Evolutionary conservation across 345 rosid species (phyloP).

Genomic region (Syzygium aromaticum): DNA sequence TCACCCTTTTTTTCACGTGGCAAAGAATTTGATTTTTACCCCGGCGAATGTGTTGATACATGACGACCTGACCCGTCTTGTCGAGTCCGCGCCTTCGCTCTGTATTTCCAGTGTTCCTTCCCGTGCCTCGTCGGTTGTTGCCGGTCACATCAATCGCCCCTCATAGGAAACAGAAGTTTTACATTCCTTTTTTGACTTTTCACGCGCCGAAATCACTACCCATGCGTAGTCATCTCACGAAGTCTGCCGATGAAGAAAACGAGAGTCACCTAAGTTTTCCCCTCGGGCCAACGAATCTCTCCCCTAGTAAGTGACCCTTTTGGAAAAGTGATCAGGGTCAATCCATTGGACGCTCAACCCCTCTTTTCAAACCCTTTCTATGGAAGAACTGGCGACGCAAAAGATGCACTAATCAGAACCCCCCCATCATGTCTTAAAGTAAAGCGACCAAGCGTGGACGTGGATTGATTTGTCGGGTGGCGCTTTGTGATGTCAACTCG

Average conservation of each 20-base stretch:
- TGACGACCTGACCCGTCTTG: not conserved
- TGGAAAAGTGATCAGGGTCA: not conserved
- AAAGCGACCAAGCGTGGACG: too few relatives aligned
- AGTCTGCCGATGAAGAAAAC: not conserved
- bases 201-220: too few relatives aligned
- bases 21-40: not conserved
- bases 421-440: not conserved
- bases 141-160: not conserved
- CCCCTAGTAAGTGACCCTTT: not conserved
- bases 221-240: not conserved
- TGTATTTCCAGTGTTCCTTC: not conserved
- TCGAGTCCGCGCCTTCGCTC: rapidly evolving
- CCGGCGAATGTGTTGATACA: too few relatives aligned
- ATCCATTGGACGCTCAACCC: not conserved
- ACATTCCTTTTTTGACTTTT: too few relatives aligned
- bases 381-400: not conserved
- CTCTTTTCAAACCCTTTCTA: not conserved
- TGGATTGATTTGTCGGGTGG: not conserved
- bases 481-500: not conserved
- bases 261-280: not conserved
- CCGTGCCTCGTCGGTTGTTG: rapidly evolving
- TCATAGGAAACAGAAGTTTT: rapidly evolving
- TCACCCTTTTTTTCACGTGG: rapidly evolving
- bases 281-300: not conserved
- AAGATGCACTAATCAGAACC: not conserved